Base-by-base conservation (phyloP, 2,329 filamentous ascomycete genomes). In the Xylaria sp. region DNA sequence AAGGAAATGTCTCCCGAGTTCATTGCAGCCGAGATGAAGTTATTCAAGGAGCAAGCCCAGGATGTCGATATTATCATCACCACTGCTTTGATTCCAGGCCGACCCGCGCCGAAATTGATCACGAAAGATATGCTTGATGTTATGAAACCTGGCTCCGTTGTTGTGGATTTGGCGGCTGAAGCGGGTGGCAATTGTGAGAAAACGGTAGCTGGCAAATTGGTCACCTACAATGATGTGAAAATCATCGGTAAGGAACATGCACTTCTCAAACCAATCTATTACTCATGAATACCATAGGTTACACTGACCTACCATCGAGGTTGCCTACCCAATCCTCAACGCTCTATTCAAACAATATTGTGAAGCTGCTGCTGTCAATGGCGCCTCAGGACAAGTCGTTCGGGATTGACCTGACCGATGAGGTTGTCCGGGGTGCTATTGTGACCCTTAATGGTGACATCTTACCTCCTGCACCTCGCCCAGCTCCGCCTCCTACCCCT, bases 1-100 rank as follows among this genome's bases (percentile, higher is more conserved):
- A 97, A 97, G 76, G 92, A 94, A 76, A 97, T 97, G 93, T 96
- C 92, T 61, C 94, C 95, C 75, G 93, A 95, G 72, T 97, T 97
- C 75, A 93, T 96, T 77, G 92, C 93, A 67, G 93, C 93, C 5
- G 93, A 97, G 78, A 96, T 96, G 93, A 94, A 92, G 78, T 85
- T 97, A 0, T 97, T 97, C 80, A 89, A 92, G 77, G 91, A 96
- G 72, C 94, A 97, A 78, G 92, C 91, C 68, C 87, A 88, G 66
- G 94, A 97, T 44, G 93, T 97, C 58, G 93, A 97, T 78, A 97
- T 97, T 69, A 92, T 97, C 68, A 92, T 97, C 76, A 97, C 93
- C 1, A 97, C 94, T 1, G 94, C 94, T n/a, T 80, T 97, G 73
- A 97, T 97, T 67, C 94, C 94, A 0, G 94, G 93, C 63, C 91